Base-by-base conservation (phyloP, 345 rosid genomes). In the Passiflora organensis region DNA sequence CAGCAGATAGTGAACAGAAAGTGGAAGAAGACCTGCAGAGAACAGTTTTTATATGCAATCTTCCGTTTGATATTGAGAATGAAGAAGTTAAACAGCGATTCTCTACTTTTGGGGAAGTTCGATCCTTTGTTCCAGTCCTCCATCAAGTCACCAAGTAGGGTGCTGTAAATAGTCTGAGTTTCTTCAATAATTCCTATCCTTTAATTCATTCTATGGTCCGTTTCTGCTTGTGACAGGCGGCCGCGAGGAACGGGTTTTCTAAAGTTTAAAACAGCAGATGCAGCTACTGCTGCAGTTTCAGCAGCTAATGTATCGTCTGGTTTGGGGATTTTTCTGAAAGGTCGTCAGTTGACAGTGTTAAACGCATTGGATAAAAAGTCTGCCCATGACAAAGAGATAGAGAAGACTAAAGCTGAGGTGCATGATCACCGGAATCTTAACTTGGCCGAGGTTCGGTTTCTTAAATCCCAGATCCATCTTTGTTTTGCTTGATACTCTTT, bases 211-310 rank as follows among this genome's bases (percentile, higher is more conserved):
- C 52, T 36, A 34, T 42, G 43, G 55, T 45, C 46, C 55, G 13
- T 47, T 59, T 51, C 10, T 72, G 57, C 51, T 50, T 28, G 46
- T 77, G 74, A 69, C 87, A 91, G 96, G 73, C 76, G 96, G 62
- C 95, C 98, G 1, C 78, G 65, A 64, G 98, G 98, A 47, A 84
- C 95, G 15, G 98, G 89, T 49, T 88, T 91, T 64, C 89, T 91
- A 75, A 86, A 80, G 74, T 91, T 91, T 65, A 82, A 82, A 74
- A 70, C 81, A 54, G 38, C 43, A 60, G 98, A 89, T 48, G 87
- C 87, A 38, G 86, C 82, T 41, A 43, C 32, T 65, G 89, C 87
- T 55, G 96, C 95, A 32, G 75, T 82, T 57, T 70, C 89, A 54
- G 96, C 94, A 48, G 87, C 94, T 24, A 75, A 58, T 58, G 52